These are phyloP conservation scores for Podospora tetraspora DNA, from an alignment of 495 filamentous ascomycete species.

Conservation along the genomic window DNA sequence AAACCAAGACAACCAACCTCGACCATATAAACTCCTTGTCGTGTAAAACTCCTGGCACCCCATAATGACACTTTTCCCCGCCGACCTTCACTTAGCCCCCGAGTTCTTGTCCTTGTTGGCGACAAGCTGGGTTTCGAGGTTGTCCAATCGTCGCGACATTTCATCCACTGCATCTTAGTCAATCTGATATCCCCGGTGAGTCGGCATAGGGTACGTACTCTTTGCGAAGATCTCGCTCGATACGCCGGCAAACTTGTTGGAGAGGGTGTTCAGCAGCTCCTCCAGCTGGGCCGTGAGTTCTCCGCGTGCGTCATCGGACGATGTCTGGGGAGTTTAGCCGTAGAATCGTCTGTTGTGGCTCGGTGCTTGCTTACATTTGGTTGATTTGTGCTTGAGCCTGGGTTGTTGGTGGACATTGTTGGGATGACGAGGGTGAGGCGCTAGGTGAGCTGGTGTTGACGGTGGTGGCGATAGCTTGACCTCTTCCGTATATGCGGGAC, in stretches of 20 bases:
- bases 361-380: constrained; percentile 26
- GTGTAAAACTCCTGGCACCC: not conserved
- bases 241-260: constrained; percentile 74
- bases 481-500: not conserved
- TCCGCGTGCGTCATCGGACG: constrained; percentile 38
- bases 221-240: constrained; percentile 83
- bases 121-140: constrained; percentile 70
- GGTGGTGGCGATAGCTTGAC: not conserved
- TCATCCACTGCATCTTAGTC: constrained; percentile 70
- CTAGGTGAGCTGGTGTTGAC: not conserved
- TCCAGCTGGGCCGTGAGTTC: constrained; percentile 76
- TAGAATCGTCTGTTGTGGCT: not conserved
- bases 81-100: constrained; percentile 3
- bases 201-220: constrained; percentile 50
- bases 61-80: not conserved
- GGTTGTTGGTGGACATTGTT: constrained; percentile 28
- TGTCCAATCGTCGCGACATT: constrained; percentile 85
- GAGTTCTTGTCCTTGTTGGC: constrained; percentile 42
- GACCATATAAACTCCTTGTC: not conserved
- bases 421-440: not conserved
- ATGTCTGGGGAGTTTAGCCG: constrained; percentile 21
- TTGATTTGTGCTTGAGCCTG: constrained; percentile 26
- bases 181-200: not conserved
- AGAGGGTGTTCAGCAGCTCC: constrained; percentile 75
- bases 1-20: not conserved